Evolutionary conservation across 257 asterid genomes (phyloP), one percentile per base, ranked within the genome.

Genomic region (Plectranthus barbatus): DNA sequence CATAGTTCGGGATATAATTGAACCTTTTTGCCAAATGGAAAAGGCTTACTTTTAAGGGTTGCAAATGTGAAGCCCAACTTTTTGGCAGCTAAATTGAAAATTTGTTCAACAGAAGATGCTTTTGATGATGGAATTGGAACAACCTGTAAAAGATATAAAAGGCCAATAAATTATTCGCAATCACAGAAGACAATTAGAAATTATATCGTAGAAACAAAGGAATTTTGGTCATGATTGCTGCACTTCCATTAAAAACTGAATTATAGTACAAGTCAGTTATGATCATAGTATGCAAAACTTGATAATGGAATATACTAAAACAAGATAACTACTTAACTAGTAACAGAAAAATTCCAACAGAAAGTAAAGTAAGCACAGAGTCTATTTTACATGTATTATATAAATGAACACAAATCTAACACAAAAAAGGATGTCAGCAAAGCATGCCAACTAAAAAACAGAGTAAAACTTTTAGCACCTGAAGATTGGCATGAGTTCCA

Each of bases 401-500:
- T 67, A 23, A 48, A 40, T 44, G 34, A 56, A 53, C 42, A 60
- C 64, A 66, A 49, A 51, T 15, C 37, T 19, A 64, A 70, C 31
- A 55, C 13, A 26, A 33, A 53, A 63, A 42, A 47, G 8, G 33
- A 48, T 39, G 53, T 56, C 39, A 17, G 60, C 47, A 24, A 62
- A 62, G 50, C 37, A 64, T 66, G 51, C 33, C 9, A 53, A 41
- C 40, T n/a, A 23, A 56, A 10, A 24, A 46, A 23, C 56, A 37
- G 60, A 46, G 40, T 10, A 64, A 18, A 71, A 10, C 20, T 18
- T 48, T 51, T 24, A 8, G 41, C 56, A 92, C 97, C 99, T 89
- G 99, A 73, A 92, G 95, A 81, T 92, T 92, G 59, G 95, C 96
- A 79, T 92, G 99, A 62, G 91, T 86, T 73, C 87, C 95, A 68